Conservation (phyloP, 352 stramenopile species). For the Phytophthora pinifolia region DNA sequence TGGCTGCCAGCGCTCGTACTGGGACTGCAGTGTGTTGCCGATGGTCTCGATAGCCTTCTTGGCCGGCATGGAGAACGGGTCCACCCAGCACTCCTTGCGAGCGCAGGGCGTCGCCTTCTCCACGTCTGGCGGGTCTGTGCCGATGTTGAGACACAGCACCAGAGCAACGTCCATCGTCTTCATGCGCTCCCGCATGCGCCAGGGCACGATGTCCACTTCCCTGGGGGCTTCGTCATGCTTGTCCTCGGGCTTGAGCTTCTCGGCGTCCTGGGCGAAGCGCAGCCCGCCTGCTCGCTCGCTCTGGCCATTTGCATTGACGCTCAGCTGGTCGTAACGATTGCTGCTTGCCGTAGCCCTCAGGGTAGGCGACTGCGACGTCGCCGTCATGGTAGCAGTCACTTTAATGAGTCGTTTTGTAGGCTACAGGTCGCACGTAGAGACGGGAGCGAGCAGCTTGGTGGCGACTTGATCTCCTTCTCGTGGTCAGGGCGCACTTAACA, state of each 20-base stretch:
- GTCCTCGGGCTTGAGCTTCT: constrained; percentile 32
- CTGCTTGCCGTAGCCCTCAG: constrained; percentile 9
- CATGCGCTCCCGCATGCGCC: constrained; percentile 87
- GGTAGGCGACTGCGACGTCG: constrained; percentile 27
- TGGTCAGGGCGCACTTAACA: constrained; percentile 16
- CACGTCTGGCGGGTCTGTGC: constrained; percentile 98
- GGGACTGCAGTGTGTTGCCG: constrained; percentile 91
- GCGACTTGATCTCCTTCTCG: constrained; percentile 14
- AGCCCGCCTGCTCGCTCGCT: constrained; percentile 50
- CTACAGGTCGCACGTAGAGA: background rate
- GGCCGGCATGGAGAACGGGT: constrained; percentile 93
- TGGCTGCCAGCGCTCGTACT: constrained; percentile 97
- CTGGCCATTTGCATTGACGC: constrained; percentile 7
- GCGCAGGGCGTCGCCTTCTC: constrained; percentile 96
- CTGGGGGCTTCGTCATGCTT: constrained; percentile 25
- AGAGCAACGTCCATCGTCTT: constrained; percentile 95
- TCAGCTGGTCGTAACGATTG: constrained; percentile 16
- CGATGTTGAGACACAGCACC: constrained; percentile 98
- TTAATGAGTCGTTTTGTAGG: background rate
- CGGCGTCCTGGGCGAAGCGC: constrained; percentile 58
- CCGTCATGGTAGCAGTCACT: constrained; percentile 20
- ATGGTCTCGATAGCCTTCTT: constrained; percentile 97
- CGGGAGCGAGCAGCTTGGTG: no score
- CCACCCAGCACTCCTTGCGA: constrained; percentile 98
- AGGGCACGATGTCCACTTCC: constrained; percentile 63